phyloP scores from a whole-genome alignment of 2,329 filamentous ascomycete species.

The Colletotrichum sp. region DNA sequence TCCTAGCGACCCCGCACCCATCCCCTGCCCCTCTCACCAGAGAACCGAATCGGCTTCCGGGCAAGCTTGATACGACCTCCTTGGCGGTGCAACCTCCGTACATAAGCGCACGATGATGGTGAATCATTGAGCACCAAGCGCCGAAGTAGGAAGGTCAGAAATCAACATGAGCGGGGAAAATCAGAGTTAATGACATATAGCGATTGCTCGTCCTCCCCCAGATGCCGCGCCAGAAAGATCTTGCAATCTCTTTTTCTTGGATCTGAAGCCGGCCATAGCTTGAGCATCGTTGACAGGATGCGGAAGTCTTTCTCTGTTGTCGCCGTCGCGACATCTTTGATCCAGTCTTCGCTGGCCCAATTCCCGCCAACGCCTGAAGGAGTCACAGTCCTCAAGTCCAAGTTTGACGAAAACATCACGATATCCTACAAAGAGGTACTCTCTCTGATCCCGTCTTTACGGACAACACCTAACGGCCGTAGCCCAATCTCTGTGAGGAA shows the following conservation, averaged over 20 bases:
- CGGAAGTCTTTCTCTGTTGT: not conserved
- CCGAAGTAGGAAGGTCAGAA: conserved; percentile 14
- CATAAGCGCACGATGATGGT: not conserved
- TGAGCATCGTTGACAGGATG: not conserved
- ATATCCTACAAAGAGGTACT: conserved; percentile 62
- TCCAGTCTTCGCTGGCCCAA: conserved; percentile 20
- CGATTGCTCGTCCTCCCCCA: not conserved
- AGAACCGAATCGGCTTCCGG: not conserved
- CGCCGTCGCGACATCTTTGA: conserved; percentile 29
- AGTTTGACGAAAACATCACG: conserved; percentile 61
- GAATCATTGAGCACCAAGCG: not conserved
- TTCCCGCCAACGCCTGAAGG: conserved; percentile 27
- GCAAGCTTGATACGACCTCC: not conserved
- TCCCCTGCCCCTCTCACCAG: not conserved
- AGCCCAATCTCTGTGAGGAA: conserved; percentile 61
- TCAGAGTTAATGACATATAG: not conserved
- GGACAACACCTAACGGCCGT: not conserved
- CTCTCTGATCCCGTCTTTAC: not conserved
- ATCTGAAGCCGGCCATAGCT: too few relatives aligned
- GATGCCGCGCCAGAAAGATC: not conserved
- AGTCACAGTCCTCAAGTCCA: conserved; percentile 55
- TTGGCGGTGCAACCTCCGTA: conserved; percentile 4
- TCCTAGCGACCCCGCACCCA: conserved; percentile 1
- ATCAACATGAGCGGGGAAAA: not conserved
- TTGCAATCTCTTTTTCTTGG: not conserved